These are phyloP conservation scores for Recurvomyces mirabilis DNA, from an alignment of 495 filamentous ascomycete genomes.

Conservation along the genomic window DNA sequence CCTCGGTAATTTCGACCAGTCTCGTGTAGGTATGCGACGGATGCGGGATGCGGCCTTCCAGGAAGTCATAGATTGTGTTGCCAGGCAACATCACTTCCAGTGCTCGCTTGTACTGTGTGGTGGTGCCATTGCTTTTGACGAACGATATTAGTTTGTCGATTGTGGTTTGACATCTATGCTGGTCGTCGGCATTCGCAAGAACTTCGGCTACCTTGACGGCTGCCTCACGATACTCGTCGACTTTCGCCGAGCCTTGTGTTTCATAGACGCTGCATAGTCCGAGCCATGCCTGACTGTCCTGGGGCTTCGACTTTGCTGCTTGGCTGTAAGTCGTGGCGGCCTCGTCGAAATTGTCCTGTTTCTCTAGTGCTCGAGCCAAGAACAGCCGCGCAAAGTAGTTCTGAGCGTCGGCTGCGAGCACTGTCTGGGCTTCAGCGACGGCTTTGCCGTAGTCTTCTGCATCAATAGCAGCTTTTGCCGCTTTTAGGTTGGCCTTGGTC, in stretches of 20 bases:
- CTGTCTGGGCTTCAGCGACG: conserved; percentile 49
- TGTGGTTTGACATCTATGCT: conserved; percentile 61
- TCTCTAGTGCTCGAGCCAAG: conserved; percentile 68
- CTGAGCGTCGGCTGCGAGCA: conserved; percentile 59
- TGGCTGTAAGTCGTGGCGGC: conserved; percentile 65
- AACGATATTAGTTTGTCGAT: conserved; percentile 70
- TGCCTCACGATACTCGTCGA: conserved; percentile 63
- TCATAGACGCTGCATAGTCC: conserved; percentile 82
- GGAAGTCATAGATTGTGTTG: conserved; percentile 62
- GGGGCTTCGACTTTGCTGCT: conserved; percentile 53
- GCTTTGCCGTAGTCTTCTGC: conserved; percentile 68
- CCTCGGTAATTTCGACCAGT: conserved; percentile 74
- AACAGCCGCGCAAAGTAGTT: conserved; percentile 84
- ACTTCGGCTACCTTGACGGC: conserved; percentile 62
- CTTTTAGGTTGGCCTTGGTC: conserved; percentile 71
- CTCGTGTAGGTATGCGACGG: conserved; percentile 71
- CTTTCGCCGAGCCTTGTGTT: conserved; percentile 52
- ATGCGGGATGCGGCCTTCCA: conserved; percentile 76
- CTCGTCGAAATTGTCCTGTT: conserved; percentile 54
- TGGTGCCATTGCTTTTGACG: conserved; percentile 57
- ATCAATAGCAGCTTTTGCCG: conserved; percentile 67
- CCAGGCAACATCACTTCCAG: conserved; percentile 65
- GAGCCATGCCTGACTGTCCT: conserved; percentile 70
- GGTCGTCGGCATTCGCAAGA: conserved; percentile 55
- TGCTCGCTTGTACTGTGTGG: conserved; percentile 58